Evolutionary conservation across 1,284 basidiomycete genomes (phyloP).

Genomic region (Psilocybe mexicana): DNA sequence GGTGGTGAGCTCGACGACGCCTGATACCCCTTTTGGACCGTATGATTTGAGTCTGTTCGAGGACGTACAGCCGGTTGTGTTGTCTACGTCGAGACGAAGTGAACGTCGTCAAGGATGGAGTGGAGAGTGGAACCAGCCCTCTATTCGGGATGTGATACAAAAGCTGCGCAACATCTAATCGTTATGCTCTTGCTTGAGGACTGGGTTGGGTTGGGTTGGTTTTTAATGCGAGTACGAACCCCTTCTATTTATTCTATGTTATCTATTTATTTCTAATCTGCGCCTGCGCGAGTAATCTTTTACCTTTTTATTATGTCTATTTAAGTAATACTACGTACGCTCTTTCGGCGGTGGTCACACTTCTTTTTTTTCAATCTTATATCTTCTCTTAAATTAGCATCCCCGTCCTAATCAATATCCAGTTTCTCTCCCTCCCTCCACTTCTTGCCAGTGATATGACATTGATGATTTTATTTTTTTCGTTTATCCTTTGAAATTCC

Average conservation of each 20-base stretch:
- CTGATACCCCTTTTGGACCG: neutral
- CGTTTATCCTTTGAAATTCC: too few species aligned
- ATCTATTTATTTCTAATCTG: neutral
- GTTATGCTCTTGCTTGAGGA: neutral
- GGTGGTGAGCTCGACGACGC: neutral
- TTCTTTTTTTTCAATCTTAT: too few species aligned
- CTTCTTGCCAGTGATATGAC: too few species aligned
- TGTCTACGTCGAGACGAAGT: slow-evolving; percentile 1
- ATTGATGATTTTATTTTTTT: too few species aligned
- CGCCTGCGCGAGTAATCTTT: too few species aligned
- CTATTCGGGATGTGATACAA: slow-evolving; percentile 34
- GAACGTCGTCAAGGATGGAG: slow-evolving; percentile 32
- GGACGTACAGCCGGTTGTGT: neutral
- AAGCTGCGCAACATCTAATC: slow-evolving; percentile 29
- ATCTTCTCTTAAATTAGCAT: too few species aligned
- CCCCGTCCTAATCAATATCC: too few species aligned
- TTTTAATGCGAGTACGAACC: neutral
- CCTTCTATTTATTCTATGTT: neutral
- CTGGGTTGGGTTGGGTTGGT: neutral
- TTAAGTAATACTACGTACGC: too few species aligned
- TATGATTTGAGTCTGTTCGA: neutral
- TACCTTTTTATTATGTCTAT: too few species aligned
- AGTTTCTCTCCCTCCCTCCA: too few species aligned
- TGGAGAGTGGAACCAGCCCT: slow-evolving; percentile 34
- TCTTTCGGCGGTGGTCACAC: too few species aligned